Conservation (phyloP, 768 basidiomycete genomes). For the Infundibulicybe gibba region DNA sequence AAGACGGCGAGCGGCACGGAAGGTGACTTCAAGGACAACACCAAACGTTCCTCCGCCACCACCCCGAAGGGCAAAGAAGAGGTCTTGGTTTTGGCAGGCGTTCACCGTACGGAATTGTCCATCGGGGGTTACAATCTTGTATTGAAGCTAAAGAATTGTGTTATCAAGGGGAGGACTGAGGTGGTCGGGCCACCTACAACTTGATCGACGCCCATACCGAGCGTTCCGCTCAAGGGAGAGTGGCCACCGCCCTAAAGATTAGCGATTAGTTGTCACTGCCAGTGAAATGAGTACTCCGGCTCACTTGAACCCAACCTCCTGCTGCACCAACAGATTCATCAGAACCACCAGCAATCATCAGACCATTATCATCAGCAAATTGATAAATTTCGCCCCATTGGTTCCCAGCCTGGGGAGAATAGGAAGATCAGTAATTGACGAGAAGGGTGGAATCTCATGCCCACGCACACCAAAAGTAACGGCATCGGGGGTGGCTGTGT, state of each 20-base stretch:
- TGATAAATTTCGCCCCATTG: conserved; percentile 40
- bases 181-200: conserved; percentile 24
- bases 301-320: conserved; percentile 37
- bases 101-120: conserved; percentile 33
- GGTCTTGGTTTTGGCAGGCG: conserved; percentile 29
- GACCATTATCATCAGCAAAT: conserved; percentile 39
- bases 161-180: conserved; percentile 16
- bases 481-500: conserved; percentile 1
- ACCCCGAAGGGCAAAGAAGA: conserved; percentile 46
- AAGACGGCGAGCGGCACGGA: too few relatives aligned
- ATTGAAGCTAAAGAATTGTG: conserved; percentile 33
- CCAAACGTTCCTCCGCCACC: conserved; percentile 39
- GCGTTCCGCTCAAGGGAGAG: conserved; percentile 35
- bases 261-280: not conserved
- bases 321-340: conserved; percentile 38
- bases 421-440: too few relatives aligned
- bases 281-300: not conserved
- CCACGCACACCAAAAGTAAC: too few relatives aligned
- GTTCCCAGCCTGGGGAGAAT: conserved; percentile 32
- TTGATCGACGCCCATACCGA: conserved; percentile 44
- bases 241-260: conserved; percentile 35
- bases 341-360: conserved; percentile 38
- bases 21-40: too few relatives aligned
- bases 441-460: too few relatives aligned
- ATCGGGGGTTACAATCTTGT: conserved; percentile 35